Evolutionary conservation across 371 early-diverging fungal genomes (phyloP).

Genomic region (Circinella umbellata): DNA sequence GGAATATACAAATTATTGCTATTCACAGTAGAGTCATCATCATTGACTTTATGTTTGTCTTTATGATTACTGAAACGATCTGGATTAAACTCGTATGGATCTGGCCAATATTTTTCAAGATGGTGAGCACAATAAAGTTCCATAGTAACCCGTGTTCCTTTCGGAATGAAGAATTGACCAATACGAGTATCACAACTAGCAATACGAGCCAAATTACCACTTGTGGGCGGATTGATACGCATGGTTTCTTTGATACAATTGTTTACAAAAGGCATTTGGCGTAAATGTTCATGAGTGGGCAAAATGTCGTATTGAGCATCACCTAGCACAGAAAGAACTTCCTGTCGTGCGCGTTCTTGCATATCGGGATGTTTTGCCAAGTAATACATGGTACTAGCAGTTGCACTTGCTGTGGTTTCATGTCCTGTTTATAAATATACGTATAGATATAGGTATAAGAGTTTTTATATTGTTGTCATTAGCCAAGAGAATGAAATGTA

Average conservation of each 20-base stretch:
- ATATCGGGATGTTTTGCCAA: conserved; percentile 39
- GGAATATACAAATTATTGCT: conserved; percentile 31
- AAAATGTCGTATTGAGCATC: conserved; percentile 38
- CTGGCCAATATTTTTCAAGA: conserved; percentile 30
- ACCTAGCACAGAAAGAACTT: conserved; percentile 55
- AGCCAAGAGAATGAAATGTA: too few species aligned
- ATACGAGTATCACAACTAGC: conserved; percentile 29
- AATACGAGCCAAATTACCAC: conserved; percentile 23
- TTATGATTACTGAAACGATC: conserved; percentile 22
- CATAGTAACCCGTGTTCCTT: conserved; percentile 39
- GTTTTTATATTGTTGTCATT: too few species aligned
- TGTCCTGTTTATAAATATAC: conserved; percentile 29
- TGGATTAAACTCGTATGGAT: conserved; percentile 35
- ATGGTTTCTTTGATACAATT: conserved; percentile 46
- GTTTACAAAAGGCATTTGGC: conserved; percentile 48
- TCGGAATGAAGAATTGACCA: conserved; percentile 44
- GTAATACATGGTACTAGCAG: conserved; percentile 41
- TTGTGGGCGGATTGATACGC: conserved; percentile 44
- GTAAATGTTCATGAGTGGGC: conserved; percentile 49
- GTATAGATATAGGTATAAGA: too few species aligned
- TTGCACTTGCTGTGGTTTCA: conserved; percentile 56
- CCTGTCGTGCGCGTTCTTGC: conserved; percentile 52
- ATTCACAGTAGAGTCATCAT: not conserved
- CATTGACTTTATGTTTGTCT: not conserved
- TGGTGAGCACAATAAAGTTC: conserved; percentile 33